These are phyloP conservation scores for Geranium brycei DNA, from an alignment of 345 rosid genomes.

Conservation along the genomic window DNA sequence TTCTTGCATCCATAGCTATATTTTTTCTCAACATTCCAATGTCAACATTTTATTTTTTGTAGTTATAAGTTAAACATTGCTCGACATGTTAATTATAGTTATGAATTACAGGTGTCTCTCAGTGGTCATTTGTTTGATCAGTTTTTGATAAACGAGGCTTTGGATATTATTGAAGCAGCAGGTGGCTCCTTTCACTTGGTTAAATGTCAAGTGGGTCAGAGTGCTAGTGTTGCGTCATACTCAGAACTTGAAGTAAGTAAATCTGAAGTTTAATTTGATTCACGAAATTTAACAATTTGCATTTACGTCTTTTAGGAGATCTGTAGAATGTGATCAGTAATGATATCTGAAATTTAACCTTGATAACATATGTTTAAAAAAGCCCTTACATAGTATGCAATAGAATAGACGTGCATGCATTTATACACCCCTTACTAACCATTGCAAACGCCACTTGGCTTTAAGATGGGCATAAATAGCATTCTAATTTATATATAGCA, in stretches of 20 bases:
- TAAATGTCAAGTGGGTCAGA: constrained; percentile 83
- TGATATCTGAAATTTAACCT: background rate
- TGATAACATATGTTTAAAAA: background rate
- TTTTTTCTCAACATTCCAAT: background rate
- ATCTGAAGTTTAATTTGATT: background rate
- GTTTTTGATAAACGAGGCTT: constrained; percentile 86
- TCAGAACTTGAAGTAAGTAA: constrained; percentile 81
- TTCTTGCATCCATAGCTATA: constrained; percentile 10
- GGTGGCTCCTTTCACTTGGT: constrained; percentile 87
- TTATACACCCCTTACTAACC: background rate
- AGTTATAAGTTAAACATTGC: background rate
- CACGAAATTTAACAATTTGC: background rate
- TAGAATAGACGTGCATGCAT: too few species aligned
- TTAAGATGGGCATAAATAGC: background rate
- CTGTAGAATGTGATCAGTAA: background rate
- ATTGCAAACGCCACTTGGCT: background rate
- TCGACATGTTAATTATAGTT: constrained; percentile 14
- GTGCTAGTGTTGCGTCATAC: constrained; percentile 45
- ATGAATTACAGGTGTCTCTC: constrained; percentile 59
- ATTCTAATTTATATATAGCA: too few species aligned
- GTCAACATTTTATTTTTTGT: background rate
- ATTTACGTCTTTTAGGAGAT: background rate
- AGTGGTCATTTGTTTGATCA: constrained; percentile 87
- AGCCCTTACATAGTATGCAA: background rate
- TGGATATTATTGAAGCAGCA: constrained; percentile 75